phyloP scores from a whole-genome alignment of 176 grass and related monocot genomes.

The Tillandsia fasciculata region DNA sequence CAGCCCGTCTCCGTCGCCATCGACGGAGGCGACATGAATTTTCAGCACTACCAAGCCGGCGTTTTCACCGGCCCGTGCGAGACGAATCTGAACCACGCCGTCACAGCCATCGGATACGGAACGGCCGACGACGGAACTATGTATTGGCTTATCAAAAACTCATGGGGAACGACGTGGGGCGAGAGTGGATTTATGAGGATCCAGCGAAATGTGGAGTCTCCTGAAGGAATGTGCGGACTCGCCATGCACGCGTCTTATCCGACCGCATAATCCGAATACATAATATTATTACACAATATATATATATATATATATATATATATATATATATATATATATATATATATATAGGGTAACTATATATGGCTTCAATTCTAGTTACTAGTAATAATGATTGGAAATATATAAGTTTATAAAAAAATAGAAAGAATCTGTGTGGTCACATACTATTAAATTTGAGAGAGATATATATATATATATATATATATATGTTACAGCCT shows the following conservation, averaged over 20 bases:
- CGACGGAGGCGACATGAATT: background rate
- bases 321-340: too few species aligned
- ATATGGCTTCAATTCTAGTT: too few species aligned
- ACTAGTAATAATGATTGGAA: too few species aligned
- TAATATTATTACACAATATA: too few species aligned
- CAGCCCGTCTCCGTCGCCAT: conserved; percentile 17
- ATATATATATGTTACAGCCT: too few species aligned
- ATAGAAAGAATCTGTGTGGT: too few species aligned
- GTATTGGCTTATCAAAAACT: conserved; percentile 17
- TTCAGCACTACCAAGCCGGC: conserved; percentile 1
- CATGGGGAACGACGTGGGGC: conserved; percentile 6
- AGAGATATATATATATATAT: too few species aligned
- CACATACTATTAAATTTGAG: too few species aligned
- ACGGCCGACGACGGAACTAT: background rate
- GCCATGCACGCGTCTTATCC: conserved; percentile 12
- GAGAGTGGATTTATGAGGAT: conserved; percentile 10
- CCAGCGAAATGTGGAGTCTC: background rate
- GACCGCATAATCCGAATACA: background rate
- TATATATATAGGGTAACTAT: too few species aligned
- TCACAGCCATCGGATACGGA: conserved; percentile 9
- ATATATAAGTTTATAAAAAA: too few species aligned
- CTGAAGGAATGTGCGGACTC: conserved; percentile 8
- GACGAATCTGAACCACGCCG: conserved; percentile 11
- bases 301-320: too few species aligned
- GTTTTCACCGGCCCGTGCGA: conserved; percentile 12